Base-by-base conservation (phyloP, 495 filamentous ascomycete species). In the Penicillium coffeae region DNA sequence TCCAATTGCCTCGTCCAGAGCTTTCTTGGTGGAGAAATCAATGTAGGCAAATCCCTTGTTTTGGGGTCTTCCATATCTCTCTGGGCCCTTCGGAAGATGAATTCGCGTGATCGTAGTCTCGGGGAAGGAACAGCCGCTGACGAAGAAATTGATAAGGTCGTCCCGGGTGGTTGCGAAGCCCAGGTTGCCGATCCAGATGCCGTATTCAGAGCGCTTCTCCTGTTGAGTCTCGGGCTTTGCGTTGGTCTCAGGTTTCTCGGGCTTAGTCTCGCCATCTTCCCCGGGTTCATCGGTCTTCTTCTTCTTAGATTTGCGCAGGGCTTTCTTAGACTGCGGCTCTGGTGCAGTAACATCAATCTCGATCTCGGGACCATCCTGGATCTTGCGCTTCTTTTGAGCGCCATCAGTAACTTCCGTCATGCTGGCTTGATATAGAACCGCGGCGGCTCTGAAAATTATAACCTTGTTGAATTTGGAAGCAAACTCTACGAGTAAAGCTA, bases 31-130 rank as follows among this genome's bases (percentile, higher is more conserved):
- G 10, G 81, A 73, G 59, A 99, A 94, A 60, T 99, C 94, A 44
- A 99, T 83, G 57, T 97, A 97, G 45, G 94, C 94, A 62, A 95
- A 99, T 6, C 93, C 94, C 60, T 83, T 88, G 69, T 97, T 91
- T 21, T 79, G 76, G 10, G 76, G 57, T 51, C 76, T 84, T 21
- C 62, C 66, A 25, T 71, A 62, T 51, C 70, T 75, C 33, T 75
- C 66, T 25, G 70, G 46, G 33, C 62, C 53, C 49, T 70, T 54
- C 56, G 93, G 93, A 62, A 97, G 72, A 57, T 97, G 84, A 21
- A 96, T 75, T 30, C 94, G 78, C 2, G 90, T 93, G 48, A 97
- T 91, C 0, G 65, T 66, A 14, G 79, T 75, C 32, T 85, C 79
- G 21, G 79, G 70, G 47, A 96, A 88, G 8, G 63, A 64, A 47